Percentiles rank a stretch among this genome's conserved stretches.
Conservation (phyloP, 208 protist species). For the Wallacemonas sp. region DNA sequence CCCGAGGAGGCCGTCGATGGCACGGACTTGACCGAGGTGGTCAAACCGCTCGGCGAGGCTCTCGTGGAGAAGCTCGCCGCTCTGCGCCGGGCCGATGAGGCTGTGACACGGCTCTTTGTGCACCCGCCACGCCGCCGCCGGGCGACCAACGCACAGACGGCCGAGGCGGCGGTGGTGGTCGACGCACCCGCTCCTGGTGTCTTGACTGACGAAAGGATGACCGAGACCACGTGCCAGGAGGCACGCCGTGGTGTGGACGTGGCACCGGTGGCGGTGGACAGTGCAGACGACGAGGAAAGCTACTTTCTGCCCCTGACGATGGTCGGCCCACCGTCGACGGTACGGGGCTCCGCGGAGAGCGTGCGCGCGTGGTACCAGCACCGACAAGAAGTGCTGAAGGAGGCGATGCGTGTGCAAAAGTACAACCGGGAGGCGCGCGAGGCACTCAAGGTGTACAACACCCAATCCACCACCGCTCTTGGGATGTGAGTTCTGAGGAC, state of each 20-base stretch:
- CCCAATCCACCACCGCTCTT: slow-evolving; percentile 12
- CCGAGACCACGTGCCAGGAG: not conserved
- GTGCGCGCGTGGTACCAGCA: slow-evolving; percentile 34
- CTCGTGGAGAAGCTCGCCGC: not conserved
- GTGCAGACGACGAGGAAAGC: slow-evolving; percentile 7
- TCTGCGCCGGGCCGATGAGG: not conserved
- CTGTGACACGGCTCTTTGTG: not conserved
- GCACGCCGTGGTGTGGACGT: not conserved
- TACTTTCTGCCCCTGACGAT: not conserved
- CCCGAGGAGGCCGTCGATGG: too few species aligned
- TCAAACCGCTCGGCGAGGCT: not conserved
- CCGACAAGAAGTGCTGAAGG: slow-evolving; percentile 52
- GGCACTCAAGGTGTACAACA: slow-evolving; percentile 47
- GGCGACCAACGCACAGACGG: not conserved
- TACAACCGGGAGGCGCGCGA: slow-evolving; percentile 55
- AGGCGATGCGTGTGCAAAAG: slow-evolving; percentile 60
- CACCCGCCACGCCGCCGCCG: not conserved
- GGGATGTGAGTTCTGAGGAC: slow-evolving; percentile 2
- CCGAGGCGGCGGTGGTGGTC: not conserved
- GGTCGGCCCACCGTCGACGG: not conserved
- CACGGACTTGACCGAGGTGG: not conserved
- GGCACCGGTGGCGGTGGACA: not conserved
- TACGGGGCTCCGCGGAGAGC: not conserved
- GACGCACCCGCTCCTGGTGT: too few species aligned
- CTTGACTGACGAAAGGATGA: too few species aligned